Evolutionary conservation across 345 rosid genomes (phyloP), one percentile per base, ranked within the genome.

Genomic region (Eucalyptus camaldulensis): DNA sequence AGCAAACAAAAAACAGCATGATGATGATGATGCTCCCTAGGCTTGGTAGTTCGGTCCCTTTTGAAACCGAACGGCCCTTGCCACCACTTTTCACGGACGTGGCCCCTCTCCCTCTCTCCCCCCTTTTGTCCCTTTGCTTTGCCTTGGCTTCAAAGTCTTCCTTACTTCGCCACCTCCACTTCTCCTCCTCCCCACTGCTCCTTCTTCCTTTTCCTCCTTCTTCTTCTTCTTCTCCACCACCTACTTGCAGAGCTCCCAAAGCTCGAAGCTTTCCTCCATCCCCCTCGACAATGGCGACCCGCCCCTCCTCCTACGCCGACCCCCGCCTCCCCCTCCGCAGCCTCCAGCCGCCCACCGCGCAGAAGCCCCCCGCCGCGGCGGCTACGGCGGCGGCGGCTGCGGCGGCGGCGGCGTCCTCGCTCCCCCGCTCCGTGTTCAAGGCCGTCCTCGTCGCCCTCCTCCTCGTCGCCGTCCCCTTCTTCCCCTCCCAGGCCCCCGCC

Each of bases 401-500:
- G 6, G 27, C 93, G 43, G 24, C 87, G 62, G 24, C 58, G 60
- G 90, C 56, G 22, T 43, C 86, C 86, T 89, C 89, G 80, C 90
- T 81, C 54, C 62, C 90, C 91, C 93, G 49, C 25, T 90, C 93
- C 89, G 89, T 96, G 80, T 87, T 93, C 94, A 96, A 95, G 94
- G 93, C 90, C 90, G 43, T 96, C 49, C 21, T 95, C 14, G 87
- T 95, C 80, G 91, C 90, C 43, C 45, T 95, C 69, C 93, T 95
- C 92, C 95, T 97, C 89, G 29, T 96, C 83, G 95, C 96, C 22
- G 92, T 96, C 87, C 98, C 97, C 2, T 49, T 94, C 49, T 96
- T 97, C 90, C 99, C 98, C 89, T 95, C 99, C 3, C 95, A 93
- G 87, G 95, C 98, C 91, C 98, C 99, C 43, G 95, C 92, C 54